Conservation (phyloP, 2,329 filamentous ascomycete species). For the Berkeleyomyces basicola region DNA sequence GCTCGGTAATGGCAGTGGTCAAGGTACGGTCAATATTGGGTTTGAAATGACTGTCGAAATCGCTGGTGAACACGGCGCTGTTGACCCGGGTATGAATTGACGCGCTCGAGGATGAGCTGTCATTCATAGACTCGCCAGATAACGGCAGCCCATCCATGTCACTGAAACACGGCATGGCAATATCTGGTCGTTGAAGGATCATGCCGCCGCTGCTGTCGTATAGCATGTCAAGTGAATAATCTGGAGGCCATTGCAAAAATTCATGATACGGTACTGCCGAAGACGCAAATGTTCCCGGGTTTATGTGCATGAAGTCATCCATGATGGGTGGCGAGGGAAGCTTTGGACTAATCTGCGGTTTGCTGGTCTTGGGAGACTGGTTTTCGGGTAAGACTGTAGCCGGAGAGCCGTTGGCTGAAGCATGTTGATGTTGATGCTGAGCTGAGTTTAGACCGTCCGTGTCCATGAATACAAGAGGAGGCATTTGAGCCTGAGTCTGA, state of each 20-base stretch:
- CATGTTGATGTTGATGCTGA: constrained; percentile 3
- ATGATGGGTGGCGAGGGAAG: constrained; percentile 15
- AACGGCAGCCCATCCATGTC: constrained; percentile 26
- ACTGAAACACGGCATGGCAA: constrained; percentile 23
- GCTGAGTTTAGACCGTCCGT: constrained; percentile 18
- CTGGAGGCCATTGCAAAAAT: constrained; percentile 25
- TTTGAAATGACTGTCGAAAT: constrained; percentile 23
- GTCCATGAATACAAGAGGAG: constrained; percentile 24
- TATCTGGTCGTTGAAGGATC: constrained; percentile 21
- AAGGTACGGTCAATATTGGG: constrained; percentile 19
- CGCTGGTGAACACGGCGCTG: constrained; percentile 28
- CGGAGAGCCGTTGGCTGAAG: neutral
- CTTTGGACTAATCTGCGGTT: constrained; percentile 17
- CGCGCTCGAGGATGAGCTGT: constrained; percentile 24
- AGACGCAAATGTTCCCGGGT: constrained; percentile 21
- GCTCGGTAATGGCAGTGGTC: constrained; percentile 15
- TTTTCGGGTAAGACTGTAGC: constrained; percentile 9
- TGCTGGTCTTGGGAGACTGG: constrained; percentile 22
- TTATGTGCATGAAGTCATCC: constrained; percentile 28
- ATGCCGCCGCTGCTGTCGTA: constrained; percentile 20
- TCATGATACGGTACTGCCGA: constrained; percentile 27
- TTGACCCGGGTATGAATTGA: constrained; percentile 31
- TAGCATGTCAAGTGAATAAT: constrained; percentile 28
- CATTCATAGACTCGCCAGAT: constrained; percentile 10
- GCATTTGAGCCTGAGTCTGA: constrained; percentile 1